Base-by-base conservation (phyloP, 208 protist genomes). In the Leishmania arabica region DNA sequence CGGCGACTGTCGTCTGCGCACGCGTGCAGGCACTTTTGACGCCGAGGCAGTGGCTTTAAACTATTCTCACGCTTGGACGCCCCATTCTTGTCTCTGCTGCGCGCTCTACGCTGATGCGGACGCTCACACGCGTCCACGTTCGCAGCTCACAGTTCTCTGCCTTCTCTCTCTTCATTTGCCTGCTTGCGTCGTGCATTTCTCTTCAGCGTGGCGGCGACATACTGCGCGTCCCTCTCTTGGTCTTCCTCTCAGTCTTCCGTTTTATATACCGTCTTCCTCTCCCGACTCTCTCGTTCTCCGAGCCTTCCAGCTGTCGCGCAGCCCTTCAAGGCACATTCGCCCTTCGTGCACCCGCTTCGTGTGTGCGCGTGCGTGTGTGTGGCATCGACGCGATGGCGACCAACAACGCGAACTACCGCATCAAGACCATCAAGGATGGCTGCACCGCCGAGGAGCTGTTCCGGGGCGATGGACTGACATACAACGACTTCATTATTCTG, bases 401-500 rank as follows among this genome's bases (percentile, higher is more conserved):
- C 37, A 88, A 86, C 40, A 81, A 89, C 78, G 66, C 79, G 24
- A 89, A 93, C 80, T 88, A 93, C 54, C 92, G 92, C 78, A 84
- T 83, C 69, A 96, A 96, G 84, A 95, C 89, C 42, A 90, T 97
- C 75, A 80, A 87, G 64, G 96, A 98, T 90, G 96, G 96, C 51
- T 75, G 79, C 51, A 91, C 93, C 24, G 95, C 94, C 21, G 95
- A 97, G 86, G 90, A 98, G 75, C 79, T 99, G 27, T 98, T 99
- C 65, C 34, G 82, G n/a, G 78, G 85, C 60, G 90, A 95, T 42
- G 97, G 96, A 1, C 92, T 98, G 40, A 98, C 97, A 31, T 99
- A 98, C 90, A 97, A 98, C 60, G 98, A 99, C 89, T 94, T 99
- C 64, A 95, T 99, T 79, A 94, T 99, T 75, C 87, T 99, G 49